Conservation (phyloP, 208 protist genomes). For the Leishmania guyanensis region DNA sequence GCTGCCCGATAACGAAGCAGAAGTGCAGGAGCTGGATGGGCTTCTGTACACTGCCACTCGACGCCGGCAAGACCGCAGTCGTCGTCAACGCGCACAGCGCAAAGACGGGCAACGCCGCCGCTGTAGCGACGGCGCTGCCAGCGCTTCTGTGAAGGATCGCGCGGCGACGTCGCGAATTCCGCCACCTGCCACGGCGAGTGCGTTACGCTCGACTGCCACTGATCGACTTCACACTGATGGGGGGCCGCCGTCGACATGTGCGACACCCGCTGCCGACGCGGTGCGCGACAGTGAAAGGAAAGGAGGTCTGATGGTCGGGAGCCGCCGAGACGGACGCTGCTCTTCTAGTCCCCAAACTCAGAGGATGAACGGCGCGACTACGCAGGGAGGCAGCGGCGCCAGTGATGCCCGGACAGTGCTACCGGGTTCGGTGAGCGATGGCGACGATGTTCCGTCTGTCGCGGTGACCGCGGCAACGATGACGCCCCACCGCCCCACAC, state of each 20-base stretch:
- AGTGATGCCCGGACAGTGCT: not conserved
- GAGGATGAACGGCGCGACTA: not conserved
- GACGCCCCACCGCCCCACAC: not conserved
- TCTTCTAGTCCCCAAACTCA: not conserved
- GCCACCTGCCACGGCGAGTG: not conserved
- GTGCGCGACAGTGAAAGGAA: not conserved
- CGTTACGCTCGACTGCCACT: not conserved
- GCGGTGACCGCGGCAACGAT: not conserved
- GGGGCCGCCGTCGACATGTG: not conserved
- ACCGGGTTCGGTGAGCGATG: not conserved
- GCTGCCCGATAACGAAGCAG: slow-evolving; percentile 29
- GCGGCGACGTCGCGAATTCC: not conserved
- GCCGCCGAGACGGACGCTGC: not conserved
- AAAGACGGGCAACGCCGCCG: slow-evolving; percentile 8
- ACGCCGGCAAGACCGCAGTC: slow-evolving; percentile 20
- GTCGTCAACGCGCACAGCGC: slow-evolving; percentile 16
- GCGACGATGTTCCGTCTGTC: not conserved
- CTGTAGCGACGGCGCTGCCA: not conserved
- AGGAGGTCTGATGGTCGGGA: not conserved
- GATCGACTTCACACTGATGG: not conserved
- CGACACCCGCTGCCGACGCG: not conserved
- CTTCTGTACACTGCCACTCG: slow-evolving; percentile 27
- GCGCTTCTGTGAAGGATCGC: not conserved
- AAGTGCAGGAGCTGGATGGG: slow-evolving; percentile 33
- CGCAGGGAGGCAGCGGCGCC: not conserved